Conservation (phyloP, 2,329 filamentous ascomycete genomes). For the Sordariomycetes sp. region DNA sequence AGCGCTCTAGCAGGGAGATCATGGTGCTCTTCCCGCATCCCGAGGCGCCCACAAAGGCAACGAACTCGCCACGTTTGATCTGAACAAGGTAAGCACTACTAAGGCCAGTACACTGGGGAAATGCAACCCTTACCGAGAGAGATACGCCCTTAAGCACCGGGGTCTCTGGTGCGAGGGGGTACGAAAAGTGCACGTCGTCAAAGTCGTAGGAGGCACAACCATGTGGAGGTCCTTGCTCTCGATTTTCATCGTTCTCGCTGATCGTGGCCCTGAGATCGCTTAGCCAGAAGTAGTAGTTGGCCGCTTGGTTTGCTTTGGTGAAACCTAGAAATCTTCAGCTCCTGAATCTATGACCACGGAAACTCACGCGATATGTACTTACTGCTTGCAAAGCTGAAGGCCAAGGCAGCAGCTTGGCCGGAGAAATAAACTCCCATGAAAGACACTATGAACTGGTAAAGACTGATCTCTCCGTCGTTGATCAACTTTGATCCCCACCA, state of each 20-base stretch:
- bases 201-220: slow-evolving; percentile 29
- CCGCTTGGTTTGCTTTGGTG: slow-evolving; percentile 26
- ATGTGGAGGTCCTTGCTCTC: slow-evolving; percentile 8
- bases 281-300: slow-evolving; percentile 27
- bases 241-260: slow-evolving; percentile 16
- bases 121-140: too few relatives aligned
- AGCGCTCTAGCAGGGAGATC: too few relatives aligned
- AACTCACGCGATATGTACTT: slow-evolving; percentile 4
- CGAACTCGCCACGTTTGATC: slow-evolving; percentile 34
- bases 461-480: slow-evolving; percentile 19
- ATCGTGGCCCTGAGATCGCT: slow-evolving; percentile 14
- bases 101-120: too few relatives aligned
- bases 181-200: slow-evolving; percentile 39
- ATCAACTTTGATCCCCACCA: slow-evolving; percentile 12
- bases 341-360: not conserved
- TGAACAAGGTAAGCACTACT: too few relatives aligned
- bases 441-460: slow-evolving; percentile 30
- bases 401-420: slow-evolving; percentile 12
- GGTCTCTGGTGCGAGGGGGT: slow-evolving; percentile 27
- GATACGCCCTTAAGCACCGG: slow-evolving; percentile 20
- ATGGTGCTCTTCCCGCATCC: too few relatives aligned
- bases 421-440: slow-evolving; percentile 28
- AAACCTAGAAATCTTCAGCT: slow-evolving; percentile 17
- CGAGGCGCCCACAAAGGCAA: slow-evolving; percentile 45
- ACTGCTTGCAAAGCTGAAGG: slow-evolving; percentile 24